phyloP scores from a whole-genome alignment of 2,329 filamentous ascomycete species.

The Curvularia sp. region DNA sequence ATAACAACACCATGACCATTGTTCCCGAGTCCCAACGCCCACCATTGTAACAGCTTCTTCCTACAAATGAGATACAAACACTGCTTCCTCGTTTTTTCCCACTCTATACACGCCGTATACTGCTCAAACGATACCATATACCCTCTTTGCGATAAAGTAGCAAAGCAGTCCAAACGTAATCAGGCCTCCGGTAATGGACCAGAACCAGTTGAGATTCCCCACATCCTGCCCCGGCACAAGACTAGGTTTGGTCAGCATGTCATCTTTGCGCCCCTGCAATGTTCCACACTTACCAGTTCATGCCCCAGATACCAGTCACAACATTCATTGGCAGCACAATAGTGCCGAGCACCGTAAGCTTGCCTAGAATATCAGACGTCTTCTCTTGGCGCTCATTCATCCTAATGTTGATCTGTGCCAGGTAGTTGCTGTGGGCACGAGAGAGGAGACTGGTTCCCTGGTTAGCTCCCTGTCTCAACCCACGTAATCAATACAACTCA shows the following conservation, averaged over 20 bases:
- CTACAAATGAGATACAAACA: background rate
- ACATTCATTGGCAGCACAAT: slow-evolving; percentile 99
- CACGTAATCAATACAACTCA: slow-evolving; percentile 55
- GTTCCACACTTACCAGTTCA: slow-evolving; percentile 68
- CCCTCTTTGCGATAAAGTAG: slow-evolving; percentile 81
- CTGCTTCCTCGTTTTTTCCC: background rate
- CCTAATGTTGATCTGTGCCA: slow-evolving; percentile 98
- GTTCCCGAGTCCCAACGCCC: slow-evolving; percentile 10
- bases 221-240: slow-evolving; percentile 91
- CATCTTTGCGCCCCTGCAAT: background rate
- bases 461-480: slow-evolving; percentile 20
- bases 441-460: slow-evolving; percentile 73
- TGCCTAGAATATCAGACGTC: slow-evolving; percentile 92
- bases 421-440: slow-evolving; percentile 92
- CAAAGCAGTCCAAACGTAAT: slow-evolving; percentile 80
- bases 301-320: slow-evolving; percentile 97
- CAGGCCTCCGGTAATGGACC: slow-evolving; percentile 72
- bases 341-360: slow-evolving; percentile 92
- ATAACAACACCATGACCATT: background rate
- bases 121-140: slow-evolving; percentile 46
- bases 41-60: slow-evolving; percentile 3
- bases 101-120: background rate
- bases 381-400: slow-evolving; percentile 98
- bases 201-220: slow-evolving; percentile 68
- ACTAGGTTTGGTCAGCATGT: slow-evolving; percentile 20